Evolutionary conservation across 140 eudicot species (phyloP), one percentile per base, ranked within the genome.

Genomic region (Stevia rebaudiana): DNA sequence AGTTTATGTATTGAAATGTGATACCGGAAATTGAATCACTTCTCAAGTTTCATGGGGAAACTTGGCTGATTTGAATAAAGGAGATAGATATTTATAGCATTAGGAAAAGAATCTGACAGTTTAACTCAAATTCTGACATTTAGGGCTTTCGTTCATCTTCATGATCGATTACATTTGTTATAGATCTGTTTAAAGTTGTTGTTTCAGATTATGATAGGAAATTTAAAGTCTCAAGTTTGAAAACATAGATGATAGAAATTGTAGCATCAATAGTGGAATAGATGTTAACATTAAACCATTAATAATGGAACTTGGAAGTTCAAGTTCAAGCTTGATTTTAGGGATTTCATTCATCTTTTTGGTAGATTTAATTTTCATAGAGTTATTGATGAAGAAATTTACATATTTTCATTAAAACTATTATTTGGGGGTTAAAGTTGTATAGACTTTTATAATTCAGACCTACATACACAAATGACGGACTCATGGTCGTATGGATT

Each of bases 401-500:
- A 5, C 10, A 40, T 21, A 5, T 23, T 19, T 61, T 40, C 18
- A 3, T 12, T 23, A 23, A 5, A 0, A 1, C 16, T 63, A 44
- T 43, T 44, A 11, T 10, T 33, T 62, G 18, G 3, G 31, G 43
- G 58, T 23, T 7, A 42, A 63, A 63, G 16, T 30, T 44, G 19
- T 47, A 22, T 64, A 64, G 22, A 2, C n/a, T 7, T n/a, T n/a
- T n/a, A n/a, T n/a, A 43, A 16, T 30, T n/a, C n/a, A 30, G 44
- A 24, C 28, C 51, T 28, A 61, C 13, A 21, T 39, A 47, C 21
- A 10, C 8, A 52, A 67, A 19, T 50, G 36, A 67, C 24, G 44
- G 63, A n/a, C 70, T 19, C 23, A n/a, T 42, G 28, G 46, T 33
- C 71, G 33, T 65, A 24, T 68, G 74, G 51, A 8, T 48, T 58